A percentile compares a stretch with the other conserved stretches of the same genome.
Evolutionary conservation across 2,329 filamentous ascomycete species (phyloP).

Genomic region (Colletotrichum viniferum): DNA sequence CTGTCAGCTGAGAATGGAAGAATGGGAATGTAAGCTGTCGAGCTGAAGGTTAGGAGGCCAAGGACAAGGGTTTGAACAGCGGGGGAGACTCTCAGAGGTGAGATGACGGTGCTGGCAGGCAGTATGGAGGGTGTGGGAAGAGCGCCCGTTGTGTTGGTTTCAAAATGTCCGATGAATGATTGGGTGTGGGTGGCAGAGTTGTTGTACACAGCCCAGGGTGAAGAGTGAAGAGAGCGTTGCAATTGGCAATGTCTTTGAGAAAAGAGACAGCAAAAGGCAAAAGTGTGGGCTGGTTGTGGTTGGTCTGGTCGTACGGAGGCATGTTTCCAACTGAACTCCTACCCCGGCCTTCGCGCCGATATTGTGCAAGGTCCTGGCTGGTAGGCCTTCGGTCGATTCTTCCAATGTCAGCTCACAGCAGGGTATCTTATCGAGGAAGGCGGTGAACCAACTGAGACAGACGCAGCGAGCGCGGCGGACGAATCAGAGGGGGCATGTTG

Average conservation of each 20-base stretch:
- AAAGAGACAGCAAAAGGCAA: background rate
- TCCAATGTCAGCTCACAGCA: background rate
- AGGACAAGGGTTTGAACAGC: background rate
- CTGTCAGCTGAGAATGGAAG: background rate
- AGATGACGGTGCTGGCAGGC: slow-evolving; percentile 1
- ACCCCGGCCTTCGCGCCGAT: background rate
- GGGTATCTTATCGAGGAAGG: background rate
- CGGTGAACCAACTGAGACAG: background rate
- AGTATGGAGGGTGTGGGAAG: background rate
- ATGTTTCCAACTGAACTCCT: slow-evolving; percentile 11
- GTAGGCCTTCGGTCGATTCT: background rate
- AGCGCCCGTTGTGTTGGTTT: background rate
- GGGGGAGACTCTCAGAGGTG: background rate
- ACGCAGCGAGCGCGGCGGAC: background rate
- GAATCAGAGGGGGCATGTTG: background rate
- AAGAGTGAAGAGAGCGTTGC: background rate
- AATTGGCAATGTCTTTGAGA: background rate
- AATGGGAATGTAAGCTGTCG: background rate
- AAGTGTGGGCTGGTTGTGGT: background rate
- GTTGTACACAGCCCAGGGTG: background rate
- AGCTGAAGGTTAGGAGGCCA: background rate
- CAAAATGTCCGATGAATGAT: background rate
- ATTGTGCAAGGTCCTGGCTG: background rate
- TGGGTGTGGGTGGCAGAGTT: background rate
- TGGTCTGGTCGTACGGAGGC: background rate